Evolutionary conservation across 2,329 filamentous ascomycete genomes (phyloP), one percentile per base, ranked within the genome.

Genomic region (Lasiodiplodia sp.): DNA sequence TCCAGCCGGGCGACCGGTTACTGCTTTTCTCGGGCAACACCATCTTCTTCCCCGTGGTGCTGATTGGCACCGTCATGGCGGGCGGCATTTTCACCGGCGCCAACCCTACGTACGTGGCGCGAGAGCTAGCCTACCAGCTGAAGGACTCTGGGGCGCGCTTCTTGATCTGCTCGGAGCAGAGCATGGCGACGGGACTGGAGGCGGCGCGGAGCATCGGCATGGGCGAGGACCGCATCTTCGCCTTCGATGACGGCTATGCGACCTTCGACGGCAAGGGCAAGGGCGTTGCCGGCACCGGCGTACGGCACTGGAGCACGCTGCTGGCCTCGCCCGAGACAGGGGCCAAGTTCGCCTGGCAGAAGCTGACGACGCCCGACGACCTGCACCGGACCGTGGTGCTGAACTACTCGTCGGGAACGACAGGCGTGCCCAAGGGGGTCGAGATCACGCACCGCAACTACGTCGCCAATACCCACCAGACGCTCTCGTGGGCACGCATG

Each of bases 341-440:
- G 1, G 79, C 82, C 2, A 75, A 74, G 2, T 94, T 91, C 77
- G 78, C 81, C 58, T 96, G 92, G 92, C 77, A 86, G 18, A 84
- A 89, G 69, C 84, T 84, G 58, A 74, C 83, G 0, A 77, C 80
- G 0, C 82, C 86, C 51, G 80, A 87, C 2, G 80, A 87, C 2
- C 78, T 80, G 28, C 72, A 84, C 67, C 84, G 85, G 5, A 87
- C 87, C 1, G 88, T 90, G 72, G 90, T 88, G 28, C 86, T 96
- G 70, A 96, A 96, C 79, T 96, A 95, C 80, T 92, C 88, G 71
- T 90, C 87, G 37, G 89, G 92, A 12, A 94, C 91, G 1, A 96
- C 93, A 0, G 93, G 93, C 7, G 85, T 93, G 4, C 92, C 93
- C 11, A 96, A 96, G 77, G 93, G 93, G 12, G 93, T 96, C 16